phyloP scores from a whole-genome alignment of 2,329 filamentous ascomycete genomes.

The Didymella glomerata region DNA sequence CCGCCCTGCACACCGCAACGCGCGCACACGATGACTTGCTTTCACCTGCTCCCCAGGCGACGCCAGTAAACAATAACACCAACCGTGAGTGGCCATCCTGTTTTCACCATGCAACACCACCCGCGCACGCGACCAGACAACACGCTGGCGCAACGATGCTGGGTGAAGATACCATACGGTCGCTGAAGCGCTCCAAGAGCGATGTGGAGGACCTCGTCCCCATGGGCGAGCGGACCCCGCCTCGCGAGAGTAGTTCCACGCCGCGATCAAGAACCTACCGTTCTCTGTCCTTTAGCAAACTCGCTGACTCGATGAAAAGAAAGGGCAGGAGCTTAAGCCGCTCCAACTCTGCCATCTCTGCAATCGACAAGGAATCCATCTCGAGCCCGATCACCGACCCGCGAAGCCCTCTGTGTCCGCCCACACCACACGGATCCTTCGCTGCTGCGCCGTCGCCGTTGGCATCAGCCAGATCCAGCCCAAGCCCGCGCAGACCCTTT shows the following conservation, averaged over 20 bases:
- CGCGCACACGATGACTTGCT: conserved; percentile 35
- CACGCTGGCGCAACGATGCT: conserved; percentile 27
- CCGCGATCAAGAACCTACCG: conserved; percentile 24
- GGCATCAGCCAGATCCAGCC: conserved; percentile 12
- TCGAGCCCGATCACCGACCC: conserved; percentile 38
- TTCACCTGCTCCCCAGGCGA: conserved; percentile 36
- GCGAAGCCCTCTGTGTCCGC: conserved; percentile 29
- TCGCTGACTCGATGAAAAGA: conserved; percentile 39
- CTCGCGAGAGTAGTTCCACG: conserved; percentile 19
- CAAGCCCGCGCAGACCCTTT: conserved; percentile 1
- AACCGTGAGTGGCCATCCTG: conserved; percentile 34
- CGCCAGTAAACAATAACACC: conserved; percentile 22
- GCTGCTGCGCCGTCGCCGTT: conserved; percentile 17
- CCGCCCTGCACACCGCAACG: conserved; percentile 31
- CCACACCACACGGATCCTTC: conserved; percentile 18
- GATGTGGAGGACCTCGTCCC: conserved; percentile 25
- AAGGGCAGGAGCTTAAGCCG: conserved; percentile 28
- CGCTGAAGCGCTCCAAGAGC: conserved; percentile 31
- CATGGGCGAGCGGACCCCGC: conserved; percentile 27
- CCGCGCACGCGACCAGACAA: conserved; percentile 5
- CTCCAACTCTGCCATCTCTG: conserved; percentile 18
- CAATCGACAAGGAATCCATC: conserved; percentile 36
- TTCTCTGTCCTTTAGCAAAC: conserved; percentile 40
- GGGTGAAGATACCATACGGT: conserved; percentile 28
- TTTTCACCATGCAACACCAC: conserved; percentile 20